Base-by-base conservation (phyloP, 768 basidiomycete genomes). In the Russula earlei region DNA sequence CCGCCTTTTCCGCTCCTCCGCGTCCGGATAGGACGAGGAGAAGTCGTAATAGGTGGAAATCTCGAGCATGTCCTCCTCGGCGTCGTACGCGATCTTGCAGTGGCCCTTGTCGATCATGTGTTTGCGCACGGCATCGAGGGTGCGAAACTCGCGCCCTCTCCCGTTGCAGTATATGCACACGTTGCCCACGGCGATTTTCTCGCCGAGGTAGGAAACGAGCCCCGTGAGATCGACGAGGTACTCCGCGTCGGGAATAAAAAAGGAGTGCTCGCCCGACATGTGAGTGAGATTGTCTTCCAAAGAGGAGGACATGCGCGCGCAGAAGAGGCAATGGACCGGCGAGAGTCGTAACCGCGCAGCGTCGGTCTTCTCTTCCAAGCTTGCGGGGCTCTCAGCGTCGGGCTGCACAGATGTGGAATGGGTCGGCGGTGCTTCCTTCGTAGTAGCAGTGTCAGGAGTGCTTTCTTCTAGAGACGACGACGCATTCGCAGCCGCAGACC, bases 31-130 rank as follows among this genome's bases (percentile, higher is more conserved):
- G 11, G 87, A 91, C 0, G 75, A 68, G 0, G 84, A 77, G 68
- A 95, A 98, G 69, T 96, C 92, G 72, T 98, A 99, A 67, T 77
- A 97, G 62, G 97, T 94, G 0, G 92, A 89, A 5, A 95, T 62
- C 62, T 95, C 94, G 50, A 94, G 79, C 40, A 83, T 80, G 66
- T 97, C 91, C 37, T 73, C 66, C 63, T 89, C 84, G 1, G 78
- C 71, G 56, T 92, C 90, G 69, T 95, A 98, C 0, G 90, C 87
- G 61, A 99, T 82, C 72, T 96, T 97, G 78, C 94, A 97, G 66
- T 99, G 96, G 55, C 81, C 78, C 72, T 98, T 98, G 75, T 94
- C 94, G 38, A 81, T 59, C 96, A 99, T 99, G 68, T 99, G 96
- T 65, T 89, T 90, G 62, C 93, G 76, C 5, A 91, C 93, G 0